These are phyloP conservation scores for Nakaseomyces nivariensis DNA, from an alignment of 1,139 yeast species.

Conservation along the genomic window DNA sequence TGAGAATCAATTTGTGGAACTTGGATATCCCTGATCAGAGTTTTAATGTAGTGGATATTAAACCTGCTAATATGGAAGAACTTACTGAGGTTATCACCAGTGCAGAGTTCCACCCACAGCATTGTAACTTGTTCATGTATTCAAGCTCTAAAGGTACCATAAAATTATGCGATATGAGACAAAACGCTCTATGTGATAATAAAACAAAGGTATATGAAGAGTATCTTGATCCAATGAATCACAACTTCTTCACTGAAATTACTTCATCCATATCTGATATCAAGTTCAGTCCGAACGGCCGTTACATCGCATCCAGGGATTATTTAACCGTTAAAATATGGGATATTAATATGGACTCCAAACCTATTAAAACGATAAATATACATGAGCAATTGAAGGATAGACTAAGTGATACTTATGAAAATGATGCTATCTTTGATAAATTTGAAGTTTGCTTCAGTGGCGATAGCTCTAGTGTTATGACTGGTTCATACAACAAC, in stretches of 20 bases:
- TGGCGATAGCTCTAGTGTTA: constrained; percentile 84
- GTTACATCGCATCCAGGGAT: constrained; percentile 91
- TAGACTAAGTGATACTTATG: constrained; percentile 92
- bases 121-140: constrained; percentile 92
- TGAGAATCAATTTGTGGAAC: constrained; percentile 94
- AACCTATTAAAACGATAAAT: constrained; percentile 87
- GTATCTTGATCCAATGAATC: constrained; percentile 84
- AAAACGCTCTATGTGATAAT: constrained; percentile 84
- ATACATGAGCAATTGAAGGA: constrained; percentile 94
- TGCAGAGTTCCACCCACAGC: constrained; percentile 90
- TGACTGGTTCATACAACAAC: constrained; percentile 97
- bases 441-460: constrained; percentile 93
- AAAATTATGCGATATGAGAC: constrained; percentile 93
- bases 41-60: constrained; percentile 93
- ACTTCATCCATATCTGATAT: constrained; percentile 93
- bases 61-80: constrained; percentile 98
- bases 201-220: constrained; percentile 89
- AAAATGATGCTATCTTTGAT: constrained; percentile 96
- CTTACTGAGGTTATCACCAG: constrained; percentile 97
- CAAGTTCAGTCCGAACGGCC: constrained; percentile 83
- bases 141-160: constrained; percentile 95
- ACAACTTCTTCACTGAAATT: constrained; percentile 94
- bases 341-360: constrained; percentile 96
- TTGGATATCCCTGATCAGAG: constrained; percentile 89
- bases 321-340: constrained; percentile 96